These are phyloP conservation scores for Arabis alpina DNA, from an alignment of 345 rosid species.

Conservation along the genomic window DNA sequence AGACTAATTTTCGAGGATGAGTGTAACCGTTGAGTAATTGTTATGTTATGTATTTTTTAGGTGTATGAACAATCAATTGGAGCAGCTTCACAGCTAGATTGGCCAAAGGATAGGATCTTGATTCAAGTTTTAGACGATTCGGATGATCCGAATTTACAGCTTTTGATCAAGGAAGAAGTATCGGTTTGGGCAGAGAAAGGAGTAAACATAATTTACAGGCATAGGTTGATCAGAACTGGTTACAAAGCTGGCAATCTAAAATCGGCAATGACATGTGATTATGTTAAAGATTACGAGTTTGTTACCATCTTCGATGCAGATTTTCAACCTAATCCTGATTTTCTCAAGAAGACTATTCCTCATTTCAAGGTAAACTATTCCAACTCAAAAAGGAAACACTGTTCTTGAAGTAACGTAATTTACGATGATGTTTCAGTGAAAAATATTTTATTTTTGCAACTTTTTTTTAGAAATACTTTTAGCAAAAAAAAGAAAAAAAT, in stretches of 20 bases:
- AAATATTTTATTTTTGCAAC: background rate
- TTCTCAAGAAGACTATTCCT: conserved; percentile 75
- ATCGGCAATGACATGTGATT: conserved; percentile 88
- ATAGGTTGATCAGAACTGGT: conserved; percentile 81
- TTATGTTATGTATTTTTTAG: conserved; percentile 37
- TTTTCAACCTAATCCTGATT: conserved; percentile 83
- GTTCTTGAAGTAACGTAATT: conserved; percentile 5
- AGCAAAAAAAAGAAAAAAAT: too few relatives aligned
- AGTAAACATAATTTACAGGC: conserved; percentile 78
- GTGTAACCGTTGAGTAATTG: background rate
- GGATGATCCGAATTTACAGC: conserved; percentile 63
- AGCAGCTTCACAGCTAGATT: conserved; percentile 83
- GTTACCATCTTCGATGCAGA: conserved; percentile 87
- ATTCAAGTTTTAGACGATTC: conserved; percentile 95
- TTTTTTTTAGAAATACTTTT: background rate
- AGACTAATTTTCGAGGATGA: too few relatives aligned
- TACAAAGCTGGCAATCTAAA: conserved; percentile 94
- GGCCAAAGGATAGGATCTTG: conserved; percentile 81
- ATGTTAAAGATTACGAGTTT: conserved; percentile 77
- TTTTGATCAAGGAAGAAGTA: conserved; percentile 78
- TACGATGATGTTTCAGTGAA: conserved; percentile 30
- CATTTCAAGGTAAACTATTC: conserved; percentile 66
- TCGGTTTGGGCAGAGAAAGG: conserved; percentile 73
- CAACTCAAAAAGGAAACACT: background rate
- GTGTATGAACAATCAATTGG: conserved; percentile 80